These are phyloP conservation scores for Aegle marmelos DNA, from an alignment of 345 rosid species.

Conservation along the genomic window DNA sequence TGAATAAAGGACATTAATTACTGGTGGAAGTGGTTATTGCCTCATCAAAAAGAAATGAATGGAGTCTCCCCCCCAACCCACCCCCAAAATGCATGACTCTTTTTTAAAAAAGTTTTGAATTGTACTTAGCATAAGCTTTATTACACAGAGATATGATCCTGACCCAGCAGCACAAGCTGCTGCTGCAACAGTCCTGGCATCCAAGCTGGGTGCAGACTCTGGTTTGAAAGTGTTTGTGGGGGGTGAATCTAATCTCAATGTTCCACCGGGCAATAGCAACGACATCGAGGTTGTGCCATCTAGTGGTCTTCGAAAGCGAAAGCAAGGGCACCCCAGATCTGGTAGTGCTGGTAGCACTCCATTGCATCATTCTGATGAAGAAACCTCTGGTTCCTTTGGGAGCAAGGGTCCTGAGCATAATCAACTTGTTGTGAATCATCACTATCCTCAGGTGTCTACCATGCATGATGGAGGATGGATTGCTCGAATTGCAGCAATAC, in stretches of 20 bases:
- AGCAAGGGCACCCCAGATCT: constrained; percentile 44
- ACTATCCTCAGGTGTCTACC: constrained; percentile 48
- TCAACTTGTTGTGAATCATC: constrained; percentile 66
- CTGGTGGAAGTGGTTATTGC: not conserved
- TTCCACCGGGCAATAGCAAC: constrained; percentile 54
- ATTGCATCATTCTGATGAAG: constrained; percentile 43
- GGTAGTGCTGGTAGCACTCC: constrained; percentile 47
- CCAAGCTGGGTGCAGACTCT: constrained; percentile 90
- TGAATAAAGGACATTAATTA: not conserved
- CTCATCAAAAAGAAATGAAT: not conserved
- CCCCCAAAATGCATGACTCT: not conserved
- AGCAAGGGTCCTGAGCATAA: constrained; percentile 48
- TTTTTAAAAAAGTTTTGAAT: not conserved
- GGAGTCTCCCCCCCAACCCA: too few species aligned
- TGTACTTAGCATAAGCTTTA: constrained; percentile 9
- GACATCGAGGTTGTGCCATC: constrained; percentile 63
- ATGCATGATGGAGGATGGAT: constrained; percentile 81
- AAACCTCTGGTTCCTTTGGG: constrained; percentile 36
- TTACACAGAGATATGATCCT: constrained; percentile 81
- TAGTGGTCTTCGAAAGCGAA: constrained; percentile 72
- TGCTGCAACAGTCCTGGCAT: constrained; percentile 89
- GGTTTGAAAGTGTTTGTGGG: constrained; percentile 77
- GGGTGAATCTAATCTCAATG: constrained; percentile 52
- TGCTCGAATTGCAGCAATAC: constrained; percentile 86
- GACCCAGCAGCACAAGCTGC: constrained; percentile 99